phyloP scores from a whole-genome alignment of 306 rosid genomes.

The Rubus idaeus region DNA sequence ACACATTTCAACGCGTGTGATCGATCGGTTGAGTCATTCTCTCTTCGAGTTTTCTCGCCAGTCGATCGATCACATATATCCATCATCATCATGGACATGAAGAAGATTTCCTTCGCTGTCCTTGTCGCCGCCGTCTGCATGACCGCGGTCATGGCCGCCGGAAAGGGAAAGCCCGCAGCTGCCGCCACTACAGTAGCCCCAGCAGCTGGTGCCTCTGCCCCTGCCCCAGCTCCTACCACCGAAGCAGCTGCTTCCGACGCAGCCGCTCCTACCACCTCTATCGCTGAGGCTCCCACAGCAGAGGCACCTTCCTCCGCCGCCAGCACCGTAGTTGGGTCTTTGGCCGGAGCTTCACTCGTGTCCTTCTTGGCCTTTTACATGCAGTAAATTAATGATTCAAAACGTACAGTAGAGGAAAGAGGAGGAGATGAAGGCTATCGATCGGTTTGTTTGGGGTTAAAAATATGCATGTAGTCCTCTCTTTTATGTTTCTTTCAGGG shows the following conservation, averaged over 20 bases:
- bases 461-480: background rate
- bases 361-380: slow-evolving; percentile 18
- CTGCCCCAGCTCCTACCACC: slow-evolving; percentile 6
- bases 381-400: slow-evolving; percentile 10
- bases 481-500: background rate
- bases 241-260: background rate
- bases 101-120: slow-evolving; percentile 16
- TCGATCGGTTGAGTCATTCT: background rate
- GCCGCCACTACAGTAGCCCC: background rate
- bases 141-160: slow-evolving; percentile 17
- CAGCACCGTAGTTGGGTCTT: background rate
- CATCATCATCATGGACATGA: slow-evolving; percentile 20
- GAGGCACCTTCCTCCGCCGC: background rate
- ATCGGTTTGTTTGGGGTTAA: background rate
- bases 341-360: slow-evolving; percentile 24
- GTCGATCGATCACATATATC: background rate
- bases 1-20: background rate
- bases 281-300: background rate
- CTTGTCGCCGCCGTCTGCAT: slow-evolving; percentile 17
- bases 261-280: background rate
- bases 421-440: slow-evolving; percentile 1
- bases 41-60: background rate
- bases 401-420: background rate
- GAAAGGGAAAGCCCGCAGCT: background rate
- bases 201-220: background rate